These are phyloP conservation scores for Trichophyton rubrum DNA, from an alignment of 2,329 filamentous ascomycete species.

Conservation along the genomic window DNA sequence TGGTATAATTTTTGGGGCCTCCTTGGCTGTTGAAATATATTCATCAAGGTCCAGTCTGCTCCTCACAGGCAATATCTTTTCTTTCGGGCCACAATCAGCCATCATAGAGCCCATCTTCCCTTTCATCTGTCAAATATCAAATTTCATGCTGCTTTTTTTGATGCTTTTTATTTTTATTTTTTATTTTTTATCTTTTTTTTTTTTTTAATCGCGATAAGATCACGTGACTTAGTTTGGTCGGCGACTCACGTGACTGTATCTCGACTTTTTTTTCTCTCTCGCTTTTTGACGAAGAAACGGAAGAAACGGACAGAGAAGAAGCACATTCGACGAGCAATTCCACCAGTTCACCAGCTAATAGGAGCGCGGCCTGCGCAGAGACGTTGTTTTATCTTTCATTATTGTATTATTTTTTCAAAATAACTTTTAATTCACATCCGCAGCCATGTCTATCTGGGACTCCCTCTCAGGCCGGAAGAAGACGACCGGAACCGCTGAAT, in stretches of 20 bases:
- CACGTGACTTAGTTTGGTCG: not conserved
- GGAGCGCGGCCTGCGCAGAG: slow-evolving; percentile 5
- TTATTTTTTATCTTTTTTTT: not conserved
- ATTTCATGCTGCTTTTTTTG: not conserved
- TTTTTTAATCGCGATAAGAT: not conserved
- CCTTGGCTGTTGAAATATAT: not conserved
- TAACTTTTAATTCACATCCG: slow-evolving; percentile 1
- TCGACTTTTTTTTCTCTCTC: slow-evolving; percentile 1
- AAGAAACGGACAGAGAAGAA: not conserved
- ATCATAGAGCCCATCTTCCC: not conserved
- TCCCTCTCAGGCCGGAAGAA: slow-evolving; percentile 49
- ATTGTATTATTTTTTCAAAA: not conserved
- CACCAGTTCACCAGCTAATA: slow-evolving; percentile 7
- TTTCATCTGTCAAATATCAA: not conserved
- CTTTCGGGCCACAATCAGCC: not conserved
- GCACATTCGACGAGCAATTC: slow-evolving; percentile 12
- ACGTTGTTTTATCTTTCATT: not conserved
- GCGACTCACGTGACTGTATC: not conserved
- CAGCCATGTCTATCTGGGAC: slow-evolving; percentile 48
- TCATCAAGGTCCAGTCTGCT: not conserved
- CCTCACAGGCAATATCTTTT: not conserved
- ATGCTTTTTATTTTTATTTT: not conserved
- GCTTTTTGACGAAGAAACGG: not conserved
- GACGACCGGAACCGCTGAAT: slow-evolving; percentile 43
- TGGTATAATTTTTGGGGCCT: slow-evolving; percentile 1